Conservation (phyloP, 345 rosid species). For the Eucalyptus polybractea region DNA sequence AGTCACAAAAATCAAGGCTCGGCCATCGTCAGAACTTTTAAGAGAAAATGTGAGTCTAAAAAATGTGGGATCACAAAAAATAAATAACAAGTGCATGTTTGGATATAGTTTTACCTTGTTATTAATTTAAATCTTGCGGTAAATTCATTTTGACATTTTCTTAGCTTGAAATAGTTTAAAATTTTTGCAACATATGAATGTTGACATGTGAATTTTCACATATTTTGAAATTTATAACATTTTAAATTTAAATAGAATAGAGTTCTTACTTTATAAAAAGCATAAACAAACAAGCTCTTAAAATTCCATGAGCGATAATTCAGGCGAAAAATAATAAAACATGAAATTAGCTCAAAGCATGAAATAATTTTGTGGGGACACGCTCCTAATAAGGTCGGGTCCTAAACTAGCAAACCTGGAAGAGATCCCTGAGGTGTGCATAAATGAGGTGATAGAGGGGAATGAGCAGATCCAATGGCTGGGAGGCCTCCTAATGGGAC, state of each 20-base stretch:
- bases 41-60: no score
- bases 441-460: slow-evolving; percentile 7
- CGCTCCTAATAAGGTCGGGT: slow-evolving; percentile 11
- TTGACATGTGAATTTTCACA: neutral
- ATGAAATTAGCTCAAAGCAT: neutral
- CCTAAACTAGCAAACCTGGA: neutral
- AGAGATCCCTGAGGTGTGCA: slow-evolving; percentile 18
- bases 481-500: slow-evolving; percentile 19
- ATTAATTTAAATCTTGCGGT: neutral
- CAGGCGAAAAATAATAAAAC: neutral
- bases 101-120: neutral
- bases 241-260: no score
- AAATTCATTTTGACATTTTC: neutral
- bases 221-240: neutral
- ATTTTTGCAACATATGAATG: neutral
- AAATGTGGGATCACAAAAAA: no score
- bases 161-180: neutral
- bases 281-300: neutral
- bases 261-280: neutral
- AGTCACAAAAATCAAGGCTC: no score
- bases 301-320: neutral
- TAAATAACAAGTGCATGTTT: no score
- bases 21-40: no score
- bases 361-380: neutral
- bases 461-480: neutral